Conservation (phyloP, 202 grass and related monocot species). For the Cymbopogon flexuosus region DNA sequence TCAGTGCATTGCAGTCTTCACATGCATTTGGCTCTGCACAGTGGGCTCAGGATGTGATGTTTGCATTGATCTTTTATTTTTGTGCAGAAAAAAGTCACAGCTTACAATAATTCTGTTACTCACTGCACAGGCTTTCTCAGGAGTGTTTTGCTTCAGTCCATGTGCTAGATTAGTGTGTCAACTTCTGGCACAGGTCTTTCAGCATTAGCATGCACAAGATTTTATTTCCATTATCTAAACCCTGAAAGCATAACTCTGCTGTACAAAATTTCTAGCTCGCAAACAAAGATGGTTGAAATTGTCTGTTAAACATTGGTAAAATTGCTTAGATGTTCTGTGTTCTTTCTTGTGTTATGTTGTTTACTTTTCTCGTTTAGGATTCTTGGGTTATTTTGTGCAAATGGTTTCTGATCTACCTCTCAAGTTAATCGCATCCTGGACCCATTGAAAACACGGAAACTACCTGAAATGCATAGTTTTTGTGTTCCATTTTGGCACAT, state of each 20-base stretch:
- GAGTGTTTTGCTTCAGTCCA: not conserved
- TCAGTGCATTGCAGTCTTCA: not conserved
- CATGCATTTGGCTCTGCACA: not conserved
- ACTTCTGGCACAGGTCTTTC: not conserved
- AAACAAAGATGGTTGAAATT: not conserved
- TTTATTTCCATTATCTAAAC: not conserved
- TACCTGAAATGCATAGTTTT: not conserved
- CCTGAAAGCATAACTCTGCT: not conserved
- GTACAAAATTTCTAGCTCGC: not conserved
- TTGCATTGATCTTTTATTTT: not conserved
- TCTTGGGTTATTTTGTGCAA: not conserved
- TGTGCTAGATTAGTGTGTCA: not conserved
- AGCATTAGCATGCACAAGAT: not conserved
- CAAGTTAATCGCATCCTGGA: not conserved
- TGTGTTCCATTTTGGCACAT: not conserved
- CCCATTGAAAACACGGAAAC: not conserved
- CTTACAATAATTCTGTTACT: not conserved
- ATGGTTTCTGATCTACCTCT: not conserved
- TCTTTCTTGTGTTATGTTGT: not conserved
- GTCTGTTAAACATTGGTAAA: not conserved
- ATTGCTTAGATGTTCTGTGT: not conserved
- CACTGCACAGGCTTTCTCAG: not conserved
- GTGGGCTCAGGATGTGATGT: not conserved
- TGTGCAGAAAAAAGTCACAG: not conserved
- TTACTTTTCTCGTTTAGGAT: not conserved